Evolutionary conservation across 1,284 basidiomycete species (phyloP), one percentile per base, ranked within the genome.

Genomic region (Rhodofomes roseus): DNA sequence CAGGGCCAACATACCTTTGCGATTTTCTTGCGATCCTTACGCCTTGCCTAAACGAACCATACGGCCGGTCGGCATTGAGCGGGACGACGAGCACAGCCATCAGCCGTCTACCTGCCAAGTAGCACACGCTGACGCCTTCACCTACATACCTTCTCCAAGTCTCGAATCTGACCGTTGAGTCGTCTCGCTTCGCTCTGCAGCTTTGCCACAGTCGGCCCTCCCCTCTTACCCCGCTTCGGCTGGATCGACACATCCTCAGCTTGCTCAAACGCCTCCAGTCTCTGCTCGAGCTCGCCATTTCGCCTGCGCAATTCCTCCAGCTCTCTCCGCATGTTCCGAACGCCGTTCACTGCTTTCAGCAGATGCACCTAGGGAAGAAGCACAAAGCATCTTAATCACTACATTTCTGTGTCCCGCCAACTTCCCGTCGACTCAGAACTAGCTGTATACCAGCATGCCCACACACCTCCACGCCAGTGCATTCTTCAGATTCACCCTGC

Each of bases 21-120:
- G 9, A 76, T 66, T 55, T 63, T 71, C 64, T 65, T 68, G 58
- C 68, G 70, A 36, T 74, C 69, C 46, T 67, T 70, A 56, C 68
- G 60, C 53, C 62, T 67, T 8, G 63, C 64, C 73, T 74, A 44
- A 12, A 18, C 2, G 7, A 14, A 14, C 22, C n/a, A 16, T n/a
- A 29, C 18, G 34, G 22, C 23, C 8, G 7, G 31, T 36, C 29
- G 50, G 50, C 27, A 18, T 20, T 37, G n/a, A n/a, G 48, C 25
- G 20, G n/a, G 22, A 25, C 50, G 20, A 37, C 36, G 31, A 51
- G 29, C 50, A 51, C n/a, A 50, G 27, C 46, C 25, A 20, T 52
- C 50, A 52, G 22, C 27, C 23, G 2, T 27, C 23, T 55, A 53
- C 14, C n/a, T 29, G 27, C 27, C 25, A 12, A 36, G 23, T 36